A percentile compares a stretch with the other conserved stretches of the same genome.
Evolutionary conservation across 75 land plant species (phyloP).

Genomic region (Gnetum montanum): DNA sequence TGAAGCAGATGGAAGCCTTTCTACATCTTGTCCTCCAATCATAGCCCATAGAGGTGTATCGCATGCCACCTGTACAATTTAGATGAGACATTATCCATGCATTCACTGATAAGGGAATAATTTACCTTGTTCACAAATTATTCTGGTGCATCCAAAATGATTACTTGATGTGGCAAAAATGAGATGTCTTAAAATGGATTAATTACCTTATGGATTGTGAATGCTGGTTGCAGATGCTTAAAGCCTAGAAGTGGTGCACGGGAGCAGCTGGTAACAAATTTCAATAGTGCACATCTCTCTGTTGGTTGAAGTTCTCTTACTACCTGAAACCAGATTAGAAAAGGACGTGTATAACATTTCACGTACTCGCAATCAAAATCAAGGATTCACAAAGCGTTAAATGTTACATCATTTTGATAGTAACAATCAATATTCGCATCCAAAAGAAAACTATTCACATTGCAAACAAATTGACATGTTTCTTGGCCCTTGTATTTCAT

Average conservation of each 20-base stretch:
- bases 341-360: no score
- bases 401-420: no score
- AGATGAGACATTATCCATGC: background rate
- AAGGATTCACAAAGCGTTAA: no score
- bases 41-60: conserved; percentile 81
- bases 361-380: no score
- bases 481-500: no score
- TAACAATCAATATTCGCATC: no score
- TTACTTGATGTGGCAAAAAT: background rate
- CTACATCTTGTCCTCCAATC: conserved; percentile 92
- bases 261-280: conserved; percentile 95
- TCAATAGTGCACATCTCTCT: conserved; percentile 77
- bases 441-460: no score
- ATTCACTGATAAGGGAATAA: background rate
- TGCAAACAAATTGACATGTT: no score
- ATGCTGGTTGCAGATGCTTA: conserved; percentile 82
- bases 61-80: conserved; percentile 82
- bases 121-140: background rate
- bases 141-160: background rate
- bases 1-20: conserved; percentile 89
- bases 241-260: conserved; percentile 91
- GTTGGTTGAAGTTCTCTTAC: conserved; percentile 51
- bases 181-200: no score
- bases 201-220: conserved; percentile 95
- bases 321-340: conserved; percentile 36